Base-by-base conservation (phyloP, 139 green algal species). In the Coccomyxa sp. region DNA sequence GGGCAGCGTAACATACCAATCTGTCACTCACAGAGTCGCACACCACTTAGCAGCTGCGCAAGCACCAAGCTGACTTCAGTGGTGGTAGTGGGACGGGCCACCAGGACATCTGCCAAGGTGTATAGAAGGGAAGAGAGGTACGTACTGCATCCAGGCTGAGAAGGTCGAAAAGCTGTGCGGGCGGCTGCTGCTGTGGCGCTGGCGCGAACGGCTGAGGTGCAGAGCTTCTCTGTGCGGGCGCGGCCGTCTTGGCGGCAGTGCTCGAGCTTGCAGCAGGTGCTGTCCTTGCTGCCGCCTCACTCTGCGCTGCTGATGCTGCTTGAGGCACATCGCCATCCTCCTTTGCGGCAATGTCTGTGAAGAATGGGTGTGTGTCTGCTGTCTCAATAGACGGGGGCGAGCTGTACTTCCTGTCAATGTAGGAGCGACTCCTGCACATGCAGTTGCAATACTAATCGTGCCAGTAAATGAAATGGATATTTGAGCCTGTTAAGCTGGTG, bases 331-430 rank as follows among this genome's bases (percentile, higher is more conserved):
- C n/a, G n/a, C 7, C 73, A 73, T 39, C 39, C n/a, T 36, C 41
- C 58, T 58, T 38, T 35, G 35, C 69, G 1, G 78, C 68, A 8
- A 79, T 31, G 40, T 80, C 40, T n/a, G 39, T 29, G 54, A 82
- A 69, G 75, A 91, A 94, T 2, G 93, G 93, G 82, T 97, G 91
- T 0, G 40, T 78, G 35, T 44, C 12, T 68, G 90, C 95, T 84
- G 94, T 96, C 24, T 97, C 89, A 8, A 95, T 96, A 74, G 76
- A 92, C 8, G 93, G 93, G 0, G 89, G 78, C 27, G 80, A 70
- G 2, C 38, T 16, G 35, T 83, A 93, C 35, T 44, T 73, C 4
- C 69, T 39, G 0, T 50, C 37, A 12, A 82, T 82, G 64, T 95
- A 95, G 7, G 70, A 38, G 31, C 70, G 69, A 36, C 41, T 39